phyloP scores from a whole-genome alignment of 306 rosid genomes.

The Citrullus amarus region DNA sequence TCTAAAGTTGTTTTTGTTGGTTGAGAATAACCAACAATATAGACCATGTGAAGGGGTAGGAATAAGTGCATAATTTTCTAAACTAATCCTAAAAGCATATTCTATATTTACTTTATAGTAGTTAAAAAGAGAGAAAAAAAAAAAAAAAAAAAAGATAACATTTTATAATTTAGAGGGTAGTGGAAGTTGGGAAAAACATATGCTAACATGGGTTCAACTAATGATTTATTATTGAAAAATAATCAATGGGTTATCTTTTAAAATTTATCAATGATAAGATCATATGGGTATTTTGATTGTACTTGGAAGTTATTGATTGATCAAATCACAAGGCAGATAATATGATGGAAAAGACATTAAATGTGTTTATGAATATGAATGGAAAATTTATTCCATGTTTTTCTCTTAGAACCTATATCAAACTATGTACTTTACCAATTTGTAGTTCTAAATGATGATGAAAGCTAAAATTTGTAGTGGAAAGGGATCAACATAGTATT shows the following conservation, averaged over 20 bases:
- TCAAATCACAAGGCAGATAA: background rate
- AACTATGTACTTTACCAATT: background rate
- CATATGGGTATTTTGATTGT: background rate
- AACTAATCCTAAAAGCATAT: background rate
- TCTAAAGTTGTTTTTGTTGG: background rate
- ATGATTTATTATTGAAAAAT: background rate
- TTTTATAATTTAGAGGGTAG: background rate
- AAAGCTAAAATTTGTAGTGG: too few species aligned
- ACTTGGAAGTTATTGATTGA: background rate
- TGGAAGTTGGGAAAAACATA: background rate
- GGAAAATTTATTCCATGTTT: background rate
- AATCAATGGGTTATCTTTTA: background rate
- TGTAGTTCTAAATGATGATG: background rate
- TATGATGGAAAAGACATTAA: background rate
- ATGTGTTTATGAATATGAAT: background rate
- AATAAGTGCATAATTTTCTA: background rate
- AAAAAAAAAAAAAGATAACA: background rate
- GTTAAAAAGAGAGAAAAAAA: background rate
- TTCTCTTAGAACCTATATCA: background rate
- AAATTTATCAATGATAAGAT: background rate
- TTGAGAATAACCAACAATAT: background rate
- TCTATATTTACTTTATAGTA: background rate
- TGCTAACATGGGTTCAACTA: conserved; percentile 2
- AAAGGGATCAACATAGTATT: too few species aligned
- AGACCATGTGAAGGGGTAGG: background rate